Evolutionary conservation across 23 red algal genomes (phyloP).

Genomic region (Chondrus crispus): DNA sequence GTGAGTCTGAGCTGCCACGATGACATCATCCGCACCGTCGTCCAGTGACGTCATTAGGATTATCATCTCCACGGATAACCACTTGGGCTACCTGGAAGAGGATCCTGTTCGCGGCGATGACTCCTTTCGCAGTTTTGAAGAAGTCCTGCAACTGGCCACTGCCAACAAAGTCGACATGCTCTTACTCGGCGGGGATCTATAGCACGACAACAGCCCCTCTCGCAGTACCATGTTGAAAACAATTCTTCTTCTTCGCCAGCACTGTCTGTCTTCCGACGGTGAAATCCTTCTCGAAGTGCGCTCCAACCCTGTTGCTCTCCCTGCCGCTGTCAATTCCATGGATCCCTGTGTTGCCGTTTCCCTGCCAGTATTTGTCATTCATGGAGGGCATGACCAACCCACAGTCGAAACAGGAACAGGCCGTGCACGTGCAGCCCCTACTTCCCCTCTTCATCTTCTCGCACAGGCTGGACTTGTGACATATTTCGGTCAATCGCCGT

Average conservation of each 20-base stretch:
- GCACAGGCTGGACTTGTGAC: constrained; percentile 64
- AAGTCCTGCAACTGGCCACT: constrained; percentile 72
- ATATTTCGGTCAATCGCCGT: constrained; percentile 78
- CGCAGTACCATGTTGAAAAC: constrained; percentile 63
- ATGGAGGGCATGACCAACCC: constrained; percentile 98
- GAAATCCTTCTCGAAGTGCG: constrained; percentile 30
- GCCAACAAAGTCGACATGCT: constrained; percentile 77
- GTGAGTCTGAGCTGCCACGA: too few species aligned
- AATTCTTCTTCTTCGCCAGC: constrained; percentile 48
- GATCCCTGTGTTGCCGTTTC: constrained; percentile 58
- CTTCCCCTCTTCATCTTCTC: constrained; percentile 79
- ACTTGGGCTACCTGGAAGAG: constrained; percentile 88
- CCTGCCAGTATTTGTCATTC: constrained; percentile 88
- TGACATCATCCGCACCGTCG: not conserved
- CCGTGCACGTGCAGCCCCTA: constrained; percentile 55
- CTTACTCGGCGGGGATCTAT: constrained; percentile 91
- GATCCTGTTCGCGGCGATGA: constrained; percentile 86
- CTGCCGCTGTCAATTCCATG: constrained; percentile 74
- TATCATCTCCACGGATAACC: constrained; percentile 95
- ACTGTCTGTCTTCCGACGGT: constrained; percentile 40
- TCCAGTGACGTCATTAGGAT: constrained; percentile 66
- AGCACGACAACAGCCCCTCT: constrained; percentile 93
- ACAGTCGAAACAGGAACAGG: constrained; percentile 44
- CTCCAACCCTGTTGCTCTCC: too few species aligned
- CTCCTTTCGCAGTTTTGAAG: constrained; percentile 89